Evolutionary conservation across 495 filamentous ascomycete species (phyloP).

Genomic region (Xylaria cubensis): DNA sequence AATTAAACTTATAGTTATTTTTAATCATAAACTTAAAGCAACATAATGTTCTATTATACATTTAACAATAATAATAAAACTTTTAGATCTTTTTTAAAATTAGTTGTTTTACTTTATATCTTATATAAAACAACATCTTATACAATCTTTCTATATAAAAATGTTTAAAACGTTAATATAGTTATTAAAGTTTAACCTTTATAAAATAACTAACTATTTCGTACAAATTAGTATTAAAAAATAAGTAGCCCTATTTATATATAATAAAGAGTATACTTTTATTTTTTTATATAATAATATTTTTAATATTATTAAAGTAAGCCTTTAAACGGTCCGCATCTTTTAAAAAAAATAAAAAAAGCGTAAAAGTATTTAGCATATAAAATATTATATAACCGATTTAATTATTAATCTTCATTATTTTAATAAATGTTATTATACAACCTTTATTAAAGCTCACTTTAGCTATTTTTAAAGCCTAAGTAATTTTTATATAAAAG

Average conservation of each 20-base stretch:
- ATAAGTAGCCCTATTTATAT: background rate
- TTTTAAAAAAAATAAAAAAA: background rate
- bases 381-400: background rate
- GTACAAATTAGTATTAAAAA: background rate
- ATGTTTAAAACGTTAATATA: conserved; percentile 6
- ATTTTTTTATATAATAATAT: conserved; percentile 3
- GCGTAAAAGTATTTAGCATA: background rate
- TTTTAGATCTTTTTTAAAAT: background rate
- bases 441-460: background rate
- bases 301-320: conserved; percentile 1
- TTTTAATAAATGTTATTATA: background rate
- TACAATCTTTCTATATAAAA: conserved; percentile 4
- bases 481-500: background rate
- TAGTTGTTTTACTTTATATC: background rate
- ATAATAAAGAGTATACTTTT: background rate
- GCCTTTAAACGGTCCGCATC: background rate
- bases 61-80: background rate
- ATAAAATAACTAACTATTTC: background rate
- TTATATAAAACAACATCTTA: background rate
- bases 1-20: background rate
- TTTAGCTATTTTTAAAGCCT: background rate
- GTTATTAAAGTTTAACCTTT: background rate
- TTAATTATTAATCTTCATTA: background rate
- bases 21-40: too few relatives aligned
- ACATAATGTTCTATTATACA: too few relatives aligned